Evolutionary conservation across 2,329 filamentous ascomycete species (phyloP).

Genomic region (Cercospora sesami): DNA sequence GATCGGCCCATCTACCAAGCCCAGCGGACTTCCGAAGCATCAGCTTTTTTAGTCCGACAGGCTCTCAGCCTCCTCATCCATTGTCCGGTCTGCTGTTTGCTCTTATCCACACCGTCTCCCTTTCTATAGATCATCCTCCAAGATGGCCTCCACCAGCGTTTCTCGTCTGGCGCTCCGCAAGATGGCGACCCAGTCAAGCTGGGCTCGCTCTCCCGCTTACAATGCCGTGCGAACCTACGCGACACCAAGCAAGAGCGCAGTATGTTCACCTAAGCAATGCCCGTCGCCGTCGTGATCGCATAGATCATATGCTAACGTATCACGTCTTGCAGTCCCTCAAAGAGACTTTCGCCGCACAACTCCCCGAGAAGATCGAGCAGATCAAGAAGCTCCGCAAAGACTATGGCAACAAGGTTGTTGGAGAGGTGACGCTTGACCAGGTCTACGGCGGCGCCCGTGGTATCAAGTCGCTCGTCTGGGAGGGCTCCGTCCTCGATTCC

Average conservation of each 20-base stretch:
- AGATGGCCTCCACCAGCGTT: slow-evolving; percentile 38
- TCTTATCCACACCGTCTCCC: slow-evolving; percentile 10
- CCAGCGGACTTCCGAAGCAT: neutral
- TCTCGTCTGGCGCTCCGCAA: slow-evolving; percentile 74
- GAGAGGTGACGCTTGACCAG: slow-evolving; percentile 98
- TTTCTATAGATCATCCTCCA: slow-evolving; percentile 17
- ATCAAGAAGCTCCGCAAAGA: slow-evolving; percentile 99
- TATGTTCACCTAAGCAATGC: slow-evolving; percentile 46
- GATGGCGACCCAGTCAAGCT: slow-evolving; percentile 65
- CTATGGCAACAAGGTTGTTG: slow-evolving; percentile 90
- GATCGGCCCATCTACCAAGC: neutral
- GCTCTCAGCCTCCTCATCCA: neutral
- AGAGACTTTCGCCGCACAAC: slow-evolving; percentile 94
- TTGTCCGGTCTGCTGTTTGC: neutral
- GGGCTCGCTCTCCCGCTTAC: slow-evolving; percentile 62
- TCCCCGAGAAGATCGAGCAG: slow-evolving; percentile 97
- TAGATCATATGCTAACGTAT: neutral
- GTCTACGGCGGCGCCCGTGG: slow-evolving; percentile 98
- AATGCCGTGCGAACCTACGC: slow-evolving; percentile 89
- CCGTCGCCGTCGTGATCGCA: neutral
- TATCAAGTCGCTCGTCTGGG: slow-evolving; percentile 98
- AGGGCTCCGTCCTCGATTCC: slow-evolving; percentile 94
- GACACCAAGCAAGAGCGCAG: slow-evolving; percentile 86
- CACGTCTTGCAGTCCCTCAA: slow-evolving; percentile 73
- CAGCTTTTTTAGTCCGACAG: neutral